phyloP scores from a whole-genome alignment of 176 grass and related monocot genomes.

The Olyra latifolia region DNA sequence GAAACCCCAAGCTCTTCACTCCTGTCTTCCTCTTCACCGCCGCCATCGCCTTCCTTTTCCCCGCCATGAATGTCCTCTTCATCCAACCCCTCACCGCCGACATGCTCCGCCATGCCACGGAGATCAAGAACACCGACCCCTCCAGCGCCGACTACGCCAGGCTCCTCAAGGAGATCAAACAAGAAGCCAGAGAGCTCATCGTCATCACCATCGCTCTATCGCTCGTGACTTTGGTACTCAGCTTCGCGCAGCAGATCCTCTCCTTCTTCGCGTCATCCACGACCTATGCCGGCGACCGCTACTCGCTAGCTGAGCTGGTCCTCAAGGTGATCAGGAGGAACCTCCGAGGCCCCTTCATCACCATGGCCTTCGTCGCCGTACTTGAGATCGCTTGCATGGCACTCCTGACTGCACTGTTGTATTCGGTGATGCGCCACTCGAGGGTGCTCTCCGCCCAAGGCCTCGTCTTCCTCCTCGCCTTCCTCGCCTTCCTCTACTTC shows the following conservation, averaged over 20 bases:
- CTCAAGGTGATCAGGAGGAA: constrained; percentile 11
- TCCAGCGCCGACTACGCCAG: constrained; percentile 12
- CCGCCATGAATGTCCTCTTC: background rate
- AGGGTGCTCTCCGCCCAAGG: background rate
- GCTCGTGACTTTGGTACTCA: background rate
- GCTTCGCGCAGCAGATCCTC: background rate
- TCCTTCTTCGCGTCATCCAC: constrained; percentile 22
- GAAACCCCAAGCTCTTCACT: constrained; percentile 27
- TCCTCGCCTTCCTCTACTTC: constrained; percentile 13
- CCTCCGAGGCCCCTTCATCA: constrained; percentile 17
- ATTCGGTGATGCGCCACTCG: background rate
- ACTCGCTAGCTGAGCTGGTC: constrained; percentile 7
- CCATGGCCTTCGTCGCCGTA: background rate
- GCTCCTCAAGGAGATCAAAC: background rate
- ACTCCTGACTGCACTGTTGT: background rate
- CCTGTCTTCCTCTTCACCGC: background rate
- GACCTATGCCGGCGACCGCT: constrained; percentile 38
- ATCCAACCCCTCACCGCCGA: background rate
- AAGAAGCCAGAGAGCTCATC: background rate
- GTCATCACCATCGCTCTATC: background rate
- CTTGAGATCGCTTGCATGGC: background rate
- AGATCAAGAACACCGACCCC: constrained; percentile 6
- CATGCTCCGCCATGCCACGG: background rate
- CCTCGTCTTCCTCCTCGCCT: background rate
- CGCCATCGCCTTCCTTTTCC: background rate